Evolutionary conservation across 179 eudicot genomes (phyloP), one percentile per base, ranked within the genome.

Genomic region (Beta lomatogona): DNA sequence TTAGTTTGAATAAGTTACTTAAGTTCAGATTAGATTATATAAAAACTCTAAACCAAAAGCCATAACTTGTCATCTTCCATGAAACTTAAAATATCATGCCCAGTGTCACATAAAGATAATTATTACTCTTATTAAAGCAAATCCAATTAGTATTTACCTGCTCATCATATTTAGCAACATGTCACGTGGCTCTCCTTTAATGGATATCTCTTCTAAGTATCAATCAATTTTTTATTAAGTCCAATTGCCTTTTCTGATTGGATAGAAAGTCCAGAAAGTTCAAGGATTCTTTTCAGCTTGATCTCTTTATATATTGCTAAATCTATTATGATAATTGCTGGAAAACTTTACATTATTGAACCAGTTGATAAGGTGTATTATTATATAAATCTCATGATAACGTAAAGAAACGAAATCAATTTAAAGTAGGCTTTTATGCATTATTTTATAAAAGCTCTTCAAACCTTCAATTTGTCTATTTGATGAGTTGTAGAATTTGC

Each of bases 121-220:
- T 10, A 63, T 63, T 63, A 63, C 22, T 63, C 44, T 1, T 64
- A 64, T 31, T 8, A 31, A 25, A 63, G 5, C 36, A 64, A 0
- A 64, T 64, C 7, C 41, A 64, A 64, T 11, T 10, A 25, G 52
- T 5, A 48, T 48, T 48, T 31, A 31, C 31, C 6, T 61, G 66
- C 9, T 22, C 31, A 22, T 59, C 7, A 10, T 18, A n/a, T 10
- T 61, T 11, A 22, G 1, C 1, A 21, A 22, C 66, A 61, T 21
- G 69, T 16, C 48, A 75, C 66, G 52, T 75, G 77, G 52, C 50
- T 75, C 31, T 41, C 16, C 50, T 64, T 25, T 31, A 55, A 22
- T 57, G 77, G 66, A 57, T 22, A 58, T 75, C 77, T 75, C 12
- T 74, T 55, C 46, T 22, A 55, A 57, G 9, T 16, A 44, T 70